phyloP scores from a whole-genome alignment of 2,329 filamentous ascomycete species.

The Corynespora cassiicola region DNA sequence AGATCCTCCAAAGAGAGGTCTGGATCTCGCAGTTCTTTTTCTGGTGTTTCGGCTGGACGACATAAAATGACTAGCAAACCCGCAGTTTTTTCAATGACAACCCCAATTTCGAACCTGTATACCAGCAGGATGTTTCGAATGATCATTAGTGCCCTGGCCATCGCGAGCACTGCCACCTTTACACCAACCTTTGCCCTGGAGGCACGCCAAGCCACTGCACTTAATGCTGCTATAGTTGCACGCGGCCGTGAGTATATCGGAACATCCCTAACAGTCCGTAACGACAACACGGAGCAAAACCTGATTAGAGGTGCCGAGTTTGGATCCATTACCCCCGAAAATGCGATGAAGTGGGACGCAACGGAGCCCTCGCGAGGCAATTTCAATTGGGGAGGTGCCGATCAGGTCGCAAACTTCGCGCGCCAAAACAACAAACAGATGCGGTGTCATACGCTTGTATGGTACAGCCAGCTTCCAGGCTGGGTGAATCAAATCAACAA shows the following conservation, averaged over 20 bases:
- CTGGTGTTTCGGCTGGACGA: neutral
- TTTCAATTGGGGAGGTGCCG: constrained; percentile 43
- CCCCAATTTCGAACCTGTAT: neutral
- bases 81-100: no score
- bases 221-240: constrained; percentile 27
- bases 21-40: neutral
- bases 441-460: constrained; percentile 49
- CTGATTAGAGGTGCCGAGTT: constrained; percentile 32
- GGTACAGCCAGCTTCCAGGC: constrained; percentile 45
- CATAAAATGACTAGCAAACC: no score
- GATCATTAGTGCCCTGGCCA: constrained; percentile 25
- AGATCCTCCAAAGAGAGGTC: neutral
- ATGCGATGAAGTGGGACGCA: constrained; percentile 49
- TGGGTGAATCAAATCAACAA: constrained; percentile 44
- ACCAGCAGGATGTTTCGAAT: constrained; percentile 24
- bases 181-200: constrained; percentile 19
- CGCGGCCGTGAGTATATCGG: constrained; percentile 43
- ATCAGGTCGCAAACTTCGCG: constrained; percentile 44
- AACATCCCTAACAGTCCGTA: constrained; percentile 43
- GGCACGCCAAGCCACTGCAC: constrained; percentile 24
- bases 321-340: constrained; percentile 46
- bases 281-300: constrained; percentile 35
- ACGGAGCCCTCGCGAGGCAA: constrained; percentile 42
- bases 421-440: constrained; percentile 42
- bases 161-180: constrained; percentile 19